Conservation (phyloP, 768 basidiomycete genomes). For the Wakefieldia striispora region DNA sequence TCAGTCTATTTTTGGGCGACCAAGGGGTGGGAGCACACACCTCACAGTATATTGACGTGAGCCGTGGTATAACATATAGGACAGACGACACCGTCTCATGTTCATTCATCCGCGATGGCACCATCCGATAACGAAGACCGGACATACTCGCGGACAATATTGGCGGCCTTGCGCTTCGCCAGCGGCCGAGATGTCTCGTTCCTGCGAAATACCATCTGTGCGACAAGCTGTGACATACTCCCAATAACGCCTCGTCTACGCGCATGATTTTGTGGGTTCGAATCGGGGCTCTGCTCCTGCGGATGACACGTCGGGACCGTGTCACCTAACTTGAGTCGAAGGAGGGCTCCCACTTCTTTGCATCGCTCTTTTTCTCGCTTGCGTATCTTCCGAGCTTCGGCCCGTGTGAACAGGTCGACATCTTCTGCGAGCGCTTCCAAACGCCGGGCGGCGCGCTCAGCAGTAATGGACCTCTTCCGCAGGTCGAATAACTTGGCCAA, state of each 20-base stretch:
- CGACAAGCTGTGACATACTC: conserved; percentile 42
- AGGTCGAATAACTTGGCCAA: conserved; percentile 40
- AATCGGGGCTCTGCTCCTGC: conserved; percentile 26
- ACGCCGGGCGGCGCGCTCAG: conserved; percentile 32
- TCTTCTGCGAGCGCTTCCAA: conserved; percentile 34
- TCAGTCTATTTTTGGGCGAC: conserved; percentile 21
- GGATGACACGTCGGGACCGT: conserved; percentile 17
- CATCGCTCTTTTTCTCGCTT: conserved; percentile 54
- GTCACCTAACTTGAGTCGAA: conserved; percentile 52
- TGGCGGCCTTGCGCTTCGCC: conserved; percentile 32
- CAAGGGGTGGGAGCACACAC: conserved; percentile 15
- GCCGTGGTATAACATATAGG: conserved; percentile 10
- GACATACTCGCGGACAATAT: conserved; percentile 19
- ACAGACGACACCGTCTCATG: not conserved
- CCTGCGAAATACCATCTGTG: conserved; percentile 47
- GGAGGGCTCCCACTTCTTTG: conserved; percentile 53
- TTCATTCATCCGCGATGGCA: conserved; percentile 15
- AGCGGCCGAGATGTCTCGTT: conserved; percentile 39
- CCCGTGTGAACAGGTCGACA: conserved; percentile 37
- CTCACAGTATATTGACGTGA: conserved; percentile 19
- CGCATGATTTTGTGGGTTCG: conserved; percentile 13
- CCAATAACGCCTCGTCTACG: conserved; percentile 26
- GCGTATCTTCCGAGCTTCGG: conserved; percentile 43
- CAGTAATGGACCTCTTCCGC: conserved; percentile 35
- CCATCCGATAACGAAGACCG: conserved; percentile 31